Evolutionary conservation across 2,329 filamentous ascomycete species (phyloP).

Genomic region (Orbilia oligospora): DNA sequence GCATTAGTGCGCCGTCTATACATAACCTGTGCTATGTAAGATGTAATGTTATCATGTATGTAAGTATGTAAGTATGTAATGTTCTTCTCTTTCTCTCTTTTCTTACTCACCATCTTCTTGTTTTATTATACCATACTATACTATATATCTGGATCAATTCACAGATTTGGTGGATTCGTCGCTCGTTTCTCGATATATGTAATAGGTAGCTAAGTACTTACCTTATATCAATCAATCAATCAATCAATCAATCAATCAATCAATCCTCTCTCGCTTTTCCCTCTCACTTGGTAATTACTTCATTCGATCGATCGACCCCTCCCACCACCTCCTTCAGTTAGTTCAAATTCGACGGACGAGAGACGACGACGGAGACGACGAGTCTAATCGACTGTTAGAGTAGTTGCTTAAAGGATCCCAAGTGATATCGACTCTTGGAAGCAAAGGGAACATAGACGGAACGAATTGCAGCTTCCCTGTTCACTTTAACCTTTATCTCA

Average conservation of each 20-base stretch:
- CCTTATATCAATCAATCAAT: too few species aligned
- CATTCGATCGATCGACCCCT: background rate
- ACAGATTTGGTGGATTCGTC: constrained; percentile 22
- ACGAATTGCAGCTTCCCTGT: constrained; percentile 34
- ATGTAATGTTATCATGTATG: background rate
- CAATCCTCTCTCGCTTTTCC: constrained; percentile 11
- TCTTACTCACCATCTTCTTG: background rate
- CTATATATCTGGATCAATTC: too few species aligned
- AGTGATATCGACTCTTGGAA: background rate
- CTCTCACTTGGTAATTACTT: background rate
- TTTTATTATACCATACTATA: background rate
- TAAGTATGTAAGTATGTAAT: too few species aligned
- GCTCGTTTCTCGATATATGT: constrained; percentile 18
- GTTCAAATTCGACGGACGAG: background rate
- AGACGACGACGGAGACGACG: too few species aligned
- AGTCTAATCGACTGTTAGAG: background rate
- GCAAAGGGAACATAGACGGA: background rate
- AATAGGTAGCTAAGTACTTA: too few species aligned
- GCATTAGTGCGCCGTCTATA: constrained; percentile 12
- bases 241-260: background rate
- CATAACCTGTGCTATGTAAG: background rate
- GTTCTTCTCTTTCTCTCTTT: background rate
- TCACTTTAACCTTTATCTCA: constrained; percentile 33
- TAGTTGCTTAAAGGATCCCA: background rate
- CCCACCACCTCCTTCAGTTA: background rate